These are phyloP conservation scores for Crithidia expoeki DNA, from an alignment of 208 protist genomes.

Conservation along the genomic window DNA sequence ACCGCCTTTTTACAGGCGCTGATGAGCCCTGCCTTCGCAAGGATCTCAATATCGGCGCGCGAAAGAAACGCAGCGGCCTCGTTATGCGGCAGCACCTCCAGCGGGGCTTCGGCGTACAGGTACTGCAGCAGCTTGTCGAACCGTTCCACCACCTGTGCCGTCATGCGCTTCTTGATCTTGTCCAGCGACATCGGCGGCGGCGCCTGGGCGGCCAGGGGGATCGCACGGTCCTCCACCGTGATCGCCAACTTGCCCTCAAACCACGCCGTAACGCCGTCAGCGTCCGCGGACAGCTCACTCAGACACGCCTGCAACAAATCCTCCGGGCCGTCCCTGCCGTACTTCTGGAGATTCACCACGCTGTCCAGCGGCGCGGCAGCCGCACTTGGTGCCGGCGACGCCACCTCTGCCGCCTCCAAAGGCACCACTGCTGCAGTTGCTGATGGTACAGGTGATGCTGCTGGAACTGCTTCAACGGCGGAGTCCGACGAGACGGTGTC, in stretches of 20 bases:
- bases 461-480: neutral
- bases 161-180: slow-evolving; percentile 13
- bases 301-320: slow-evolving; percentile 20
- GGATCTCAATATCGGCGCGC: slow-evolving; percentile 1
- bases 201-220: neutral
- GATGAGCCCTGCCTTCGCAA: slow-evolving; percentile 9
- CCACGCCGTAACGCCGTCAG: slow-evolving; percentile 24
- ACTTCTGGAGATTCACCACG: slow-evolving; percentile 4
- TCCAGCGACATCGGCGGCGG: slow-evolving; percentile 2
- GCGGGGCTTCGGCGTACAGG: neutral
- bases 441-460: neutral
- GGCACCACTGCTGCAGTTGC: neutral
- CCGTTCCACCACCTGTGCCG: slow-evolving; percentile 5
- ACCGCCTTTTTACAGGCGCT: neutral
- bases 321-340: slow-evolving; percentile 4
- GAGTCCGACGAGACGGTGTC: neutral
- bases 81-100: slow-evolving; percentile 11
- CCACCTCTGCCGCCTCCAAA: no score
- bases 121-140: slow-evolving; percentile 17
- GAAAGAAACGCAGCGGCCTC: slow-evolving; percentile 15
- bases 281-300: slow-evolving; percentile 12
- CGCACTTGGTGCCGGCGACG: neutral
- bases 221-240: neutral
- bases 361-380: neutral
- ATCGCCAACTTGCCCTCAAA: slow-evolving; percentile 13